phyloP scores from a whole-genome alignment of 2,329 filamentous ascomycete species.

The Curvularia verruculosa region DNA sequence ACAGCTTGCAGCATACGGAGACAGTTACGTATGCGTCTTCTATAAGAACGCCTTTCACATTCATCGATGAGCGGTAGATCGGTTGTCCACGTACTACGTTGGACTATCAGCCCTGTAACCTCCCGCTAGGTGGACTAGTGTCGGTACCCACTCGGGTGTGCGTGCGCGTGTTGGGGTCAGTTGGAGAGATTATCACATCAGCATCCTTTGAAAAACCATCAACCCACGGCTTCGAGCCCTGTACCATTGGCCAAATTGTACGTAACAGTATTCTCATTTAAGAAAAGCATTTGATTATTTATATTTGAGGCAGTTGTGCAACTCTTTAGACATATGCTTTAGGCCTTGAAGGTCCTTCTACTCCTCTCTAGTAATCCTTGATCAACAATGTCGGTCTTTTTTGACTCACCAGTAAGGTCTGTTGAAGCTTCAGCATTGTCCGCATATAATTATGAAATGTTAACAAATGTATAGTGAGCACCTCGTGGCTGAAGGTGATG shows the following conservation, averaged over 20 bases:
- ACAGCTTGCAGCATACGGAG: constrained; percentile 32
- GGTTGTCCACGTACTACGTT: constrained; percentile 25
- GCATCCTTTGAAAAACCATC: constrained; percentile 9
- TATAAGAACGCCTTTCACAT: constrained; percentile 28
- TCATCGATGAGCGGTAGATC: constrained; percentile 34
- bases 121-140: not conserved
- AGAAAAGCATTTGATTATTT: not conserved
- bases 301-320: not conserved
- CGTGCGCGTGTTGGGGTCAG: constrained; percentile 24
- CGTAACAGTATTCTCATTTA: constrained; percentile 13
- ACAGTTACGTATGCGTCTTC: constrained; percentile 28
- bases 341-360: not conserved
- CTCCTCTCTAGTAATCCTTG: not conserved
- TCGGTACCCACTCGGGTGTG: constrained; percentile 2
- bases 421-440: not conserved
- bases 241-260: constrained; percentile 18
- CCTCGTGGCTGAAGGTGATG: constrained; percentile 31
- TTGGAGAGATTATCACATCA: constrained; percentile 25
- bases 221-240: not conserved
- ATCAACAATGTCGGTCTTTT: constrained; percentile 36
- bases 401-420: constrained; percentile 35
- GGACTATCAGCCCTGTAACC: not conserved
- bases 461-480: constrained; percentile 25
- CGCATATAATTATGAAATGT: too few relatives aligned
- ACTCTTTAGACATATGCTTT: not conserved